Conservation (phyloP, 768 basidiomycete genomes). For the Amyloporia xantha region DNA sequence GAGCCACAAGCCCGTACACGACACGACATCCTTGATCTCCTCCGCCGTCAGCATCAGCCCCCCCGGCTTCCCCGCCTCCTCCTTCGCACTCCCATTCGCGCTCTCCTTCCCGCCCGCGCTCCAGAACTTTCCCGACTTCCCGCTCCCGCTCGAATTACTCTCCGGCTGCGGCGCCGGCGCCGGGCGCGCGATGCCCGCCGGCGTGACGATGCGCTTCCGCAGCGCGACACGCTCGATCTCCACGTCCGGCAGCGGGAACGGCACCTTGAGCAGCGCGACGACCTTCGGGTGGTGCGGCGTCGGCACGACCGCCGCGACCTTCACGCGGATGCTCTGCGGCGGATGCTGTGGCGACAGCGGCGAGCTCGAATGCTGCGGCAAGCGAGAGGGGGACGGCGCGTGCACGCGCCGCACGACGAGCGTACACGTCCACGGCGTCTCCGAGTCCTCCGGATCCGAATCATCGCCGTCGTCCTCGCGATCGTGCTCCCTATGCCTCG, state of each 20-base stretch:
- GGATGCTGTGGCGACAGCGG: conserved; percentile 6
- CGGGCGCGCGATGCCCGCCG: conserved; percentile 27
- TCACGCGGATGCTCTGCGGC: conserved; percentile 32
- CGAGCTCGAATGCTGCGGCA: conserved; percentile 2
- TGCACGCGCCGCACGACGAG: conserved; percentile 52
- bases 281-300: conserved; percentile 96
- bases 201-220: conserved; percentile 40
- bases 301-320: conserved; percentile 81
- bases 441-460: conserved; percentile 93
- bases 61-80: conserved; percentile 8
- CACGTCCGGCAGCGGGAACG: conserved; percentile 82
- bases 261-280: conserved; percentile 84
- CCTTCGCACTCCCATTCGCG: conserved; percentile 8
- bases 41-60: conserved; percentile 74
- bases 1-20: conserved; percentile 84
- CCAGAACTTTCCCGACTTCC: conserved; percentile 15
- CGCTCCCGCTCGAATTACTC: conserved; percentile 20
- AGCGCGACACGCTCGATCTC: conserved; percentile 57
- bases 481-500: conserved; percentile 5
- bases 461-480: conserved; percentile 63
- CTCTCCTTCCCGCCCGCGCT: no score
- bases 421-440: conserved; percentile 94
- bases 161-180: conserved; percentile 11
- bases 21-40: conserved; percentile 90
- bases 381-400: conserved; percentile 8